Evolutionary conservation across 176 grass and related monocot genomes (phyloP), one percentile per base, ranked within the genome.

Genomic region (barley (Hordeum vulgare)): DNA sequence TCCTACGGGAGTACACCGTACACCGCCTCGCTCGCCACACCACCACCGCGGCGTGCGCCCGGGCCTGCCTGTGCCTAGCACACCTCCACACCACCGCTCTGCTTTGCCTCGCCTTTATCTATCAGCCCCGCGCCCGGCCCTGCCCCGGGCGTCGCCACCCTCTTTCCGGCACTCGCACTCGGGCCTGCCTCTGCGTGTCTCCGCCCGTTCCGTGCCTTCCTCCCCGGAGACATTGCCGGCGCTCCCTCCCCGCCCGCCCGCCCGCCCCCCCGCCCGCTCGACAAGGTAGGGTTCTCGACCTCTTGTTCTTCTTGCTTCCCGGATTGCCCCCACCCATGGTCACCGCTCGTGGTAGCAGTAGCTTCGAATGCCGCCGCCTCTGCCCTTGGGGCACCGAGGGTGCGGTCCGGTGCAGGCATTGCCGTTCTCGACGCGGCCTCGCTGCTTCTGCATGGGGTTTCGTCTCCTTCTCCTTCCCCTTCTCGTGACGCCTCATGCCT

Each of bases 11-110:
- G 31, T 33, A 41, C 39, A 9, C 39, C 39, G 39, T 61, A 61
- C 59, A 61, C 59, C 56, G 34, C 76, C 57, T 62, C 85, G n/a
- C n/a, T n/a, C 71, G 28, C 78, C 36, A 75, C n/a, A n/a, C n/a
- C n/a, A n/a, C n/a, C n/a, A n/a, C n/a, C n/a, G n/a, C n/a, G n/a
- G n/a, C 90, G 83, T 89, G 86, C 83, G 80, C 56, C 83, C 39
- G 39, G 79, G 78, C 68, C 75, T 66, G 61, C 61, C 77, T 20
- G n/a, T n/a, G n/a, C n/a, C 31, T 33, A 17, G 15, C 41, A 11
- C 24, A 14, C 18, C 54, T 2, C 8, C 56, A 11, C 6, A 17
- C 20, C 74, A 6, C 11, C 49, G 65, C 84, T 77, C 31, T 84
- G 44, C 80, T 1, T 51, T 7, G 15, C 47, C 14, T 13, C 3